Evolutionary conservation across 2,329 filamentous ascomycete genomes (phyloP), one percentile per base, ranked within the genome.

Genomic region (Hypoxylon sp.): DNA sequence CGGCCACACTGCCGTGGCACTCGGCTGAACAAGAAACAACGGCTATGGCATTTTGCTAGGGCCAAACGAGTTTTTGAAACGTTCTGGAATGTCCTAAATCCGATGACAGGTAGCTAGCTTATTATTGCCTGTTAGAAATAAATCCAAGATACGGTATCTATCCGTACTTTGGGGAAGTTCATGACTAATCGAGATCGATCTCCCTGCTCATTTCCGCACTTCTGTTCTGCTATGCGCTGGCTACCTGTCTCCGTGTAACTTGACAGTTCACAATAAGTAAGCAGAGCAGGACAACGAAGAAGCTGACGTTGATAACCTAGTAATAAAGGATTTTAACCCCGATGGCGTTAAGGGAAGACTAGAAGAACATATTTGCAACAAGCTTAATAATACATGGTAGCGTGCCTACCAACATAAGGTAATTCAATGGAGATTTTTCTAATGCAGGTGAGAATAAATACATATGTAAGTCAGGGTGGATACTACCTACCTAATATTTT

Each of bases 181-280:
- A 25, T 63, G 59, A 67, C 64, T 49, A 60, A 67, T 67, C 50
- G 53, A 58, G 63, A 63, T 49, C 36, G 51, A 59, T 62, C 48
- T 46, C 23, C 21, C 21, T 58, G n/a, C 17, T 53, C 17, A 46
- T 23, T 21, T 53, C 34, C 38, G 25, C 34, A 46, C 14, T 25
- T 46, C 48, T 28, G 17, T 41, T 51, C 25, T 23, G 34, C 43
- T n/a, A n/a, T n/a, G n/a, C n/a, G n/a, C n/a, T n/a, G n/a, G 28
- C 14, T n/a, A 11, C 4, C 23, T 32, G 43, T 60, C 17, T 50
- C 7, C 34, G 46, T 57, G 43, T 19, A 32, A 52, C 52, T 36
- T 21, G 17, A 21, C 25, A 17, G 28, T 5, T n/a, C 10, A 59
- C 6, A 10, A 10, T 23, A n/a, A 43, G 28, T 23, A 41, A 43